These are phyloP conservation scores for Dothideomycetes sp. DNA, from an alignment of 2,329 filamentous ascomycete genomes.

Conservation along the genomic window DNA sequence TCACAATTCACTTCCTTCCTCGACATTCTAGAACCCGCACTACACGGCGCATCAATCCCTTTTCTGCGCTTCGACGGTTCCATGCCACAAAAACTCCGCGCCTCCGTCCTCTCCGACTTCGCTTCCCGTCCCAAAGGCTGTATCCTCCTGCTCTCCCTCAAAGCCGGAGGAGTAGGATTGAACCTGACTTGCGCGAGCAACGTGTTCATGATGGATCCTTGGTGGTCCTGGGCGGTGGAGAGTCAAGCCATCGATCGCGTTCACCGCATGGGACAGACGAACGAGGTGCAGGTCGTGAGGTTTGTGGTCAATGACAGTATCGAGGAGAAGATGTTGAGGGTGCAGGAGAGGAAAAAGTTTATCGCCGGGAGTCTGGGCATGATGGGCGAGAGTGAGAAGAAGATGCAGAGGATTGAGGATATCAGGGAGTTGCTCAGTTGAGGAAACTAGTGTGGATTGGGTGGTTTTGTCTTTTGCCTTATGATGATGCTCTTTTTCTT, in stretches of 20 bases:
- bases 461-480: no score
- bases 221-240: conserved; percentile 97
- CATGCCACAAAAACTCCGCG: conserved; percentile 77
- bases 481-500: no score
- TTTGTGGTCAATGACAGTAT: conserved; percentile 89
- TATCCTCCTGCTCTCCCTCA: conserved; percentile 72
- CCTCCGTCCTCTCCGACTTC: conserved; percentile 69
- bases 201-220: conserved; percentile 99
- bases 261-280: conserved; percentile 89
- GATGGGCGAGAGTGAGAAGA: conserved; percentile 92
- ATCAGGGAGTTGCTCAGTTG: conserved; percentile 75
- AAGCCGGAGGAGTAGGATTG: conserved; percentile 86
- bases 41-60: conserved; percentile 60
- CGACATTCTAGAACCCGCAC: conserved; percentile 75
- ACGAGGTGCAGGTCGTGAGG: conserved; percentile 73
- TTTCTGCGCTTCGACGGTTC: conserved; percentile 86
- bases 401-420: conserved; percentile 80
- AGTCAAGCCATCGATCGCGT: conserved; percentile 96
- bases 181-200: conserved; percentile 82
- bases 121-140: conserved; percentile 47
- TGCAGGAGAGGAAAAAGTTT: conserved; percentile 95
- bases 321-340: conserved; percentile 85
- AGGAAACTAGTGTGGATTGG: no score
- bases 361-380: conserved; percentile 91
- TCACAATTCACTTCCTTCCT: conserved; percentile 97